These are phyloP conservation scores for Aureobasidium sp. DNA, from an alignment of 2,329 filamentous ascomycete genomes.

Conservation along the genomic window DNA sequence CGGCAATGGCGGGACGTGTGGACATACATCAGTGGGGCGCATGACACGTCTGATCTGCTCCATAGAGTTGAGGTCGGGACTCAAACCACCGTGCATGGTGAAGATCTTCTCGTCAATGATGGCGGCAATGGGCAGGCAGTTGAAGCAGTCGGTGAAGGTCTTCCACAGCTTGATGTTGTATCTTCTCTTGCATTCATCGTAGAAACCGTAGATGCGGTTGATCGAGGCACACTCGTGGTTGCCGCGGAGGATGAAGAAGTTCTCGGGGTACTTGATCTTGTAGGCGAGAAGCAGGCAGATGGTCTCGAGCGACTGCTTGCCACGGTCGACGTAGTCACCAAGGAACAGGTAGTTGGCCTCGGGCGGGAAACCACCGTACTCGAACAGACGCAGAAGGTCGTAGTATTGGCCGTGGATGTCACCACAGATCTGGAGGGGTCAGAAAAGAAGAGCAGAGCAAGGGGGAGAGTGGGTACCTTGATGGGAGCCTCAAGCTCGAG, in stretches of 20 bases:
- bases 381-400: constrained; percentile 91
- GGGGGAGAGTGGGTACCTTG: constrained; percentile 56
- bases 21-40: constrained; percentile 93
- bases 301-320: constrained; percentile 98
- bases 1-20: constrained; percentile 16
- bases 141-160: constrained; percentile 99
- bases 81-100: constrained; percentile 97
- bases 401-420: constrained; percentile 99
- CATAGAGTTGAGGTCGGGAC: constrained; percentile 97
- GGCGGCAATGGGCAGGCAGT: constrained; percentile 93
- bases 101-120: constrained; percentile 99
- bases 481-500: constrained; percentile 97
- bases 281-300: constrained; percentile 94
- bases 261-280: constrained; percentile 99
- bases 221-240: constrained; percentile 99
- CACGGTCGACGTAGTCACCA: constrained; percentile 96
- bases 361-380: constrained; percentile 95
- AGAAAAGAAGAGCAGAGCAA: constrained; percentile 5
- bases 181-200: constrained; percentile 97
- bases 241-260: constrained; percentile 96
- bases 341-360: constrained; percentile 99
- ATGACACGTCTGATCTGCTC: constrained; percentile 98
- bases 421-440: constrained; percentile 71
- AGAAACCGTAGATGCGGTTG: constrained; percentile 99
- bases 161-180: constrained; percentile 99